Base-by-base conservation (phyloP, 1,284 basidiomycete species). In the Marasmius fiardii region DNA sequence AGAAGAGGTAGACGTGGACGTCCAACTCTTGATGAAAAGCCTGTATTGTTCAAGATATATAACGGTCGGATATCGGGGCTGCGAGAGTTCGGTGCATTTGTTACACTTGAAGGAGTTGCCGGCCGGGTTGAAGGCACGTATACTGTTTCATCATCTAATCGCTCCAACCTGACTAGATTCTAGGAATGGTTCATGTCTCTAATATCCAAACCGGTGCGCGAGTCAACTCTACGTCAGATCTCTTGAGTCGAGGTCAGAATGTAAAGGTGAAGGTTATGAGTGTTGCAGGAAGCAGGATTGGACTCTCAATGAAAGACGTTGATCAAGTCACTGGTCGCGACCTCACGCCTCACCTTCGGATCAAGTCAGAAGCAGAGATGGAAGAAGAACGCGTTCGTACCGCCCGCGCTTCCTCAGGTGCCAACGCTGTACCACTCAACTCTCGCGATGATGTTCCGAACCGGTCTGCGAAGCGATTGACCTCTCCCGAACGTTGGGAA, bases 181-280 rank as follows among this genome's bases (percentile, higher is more conserved):
- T 63, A 95, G 94, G 96, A 24, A 88, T 99, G 86, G 93, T 99
- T 8, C 96, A 99, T 68, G 88, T 99, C 57, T 93, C 93, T 45
- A 93, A 91, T 59, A 95, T 96, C 50, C 90, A 95, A 64, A 81
- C 84, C 57, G 88, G 89, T 16, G 83, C 84, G 14, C 86, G 96
- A 47, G 86, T 93, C 50, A 93, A 93, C 66, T 88, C 93, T 51
- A 89, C 95, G 2, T 78, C 87, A 37, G 96, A 99, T 68, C 77
- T 97, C 20, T 79, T 98, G 51, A 87, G 83, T 59, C 82, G 94
- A 56, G 88, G 88, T 33, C 93, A 98, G 67, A 71, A 75, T 18
- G 93, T 98, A 63, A 96, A 95, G 68, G 91, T 97, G 65, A 98
- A 98, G 69, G 93, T 98, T 62, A 93, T 98, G 86, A 93, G 92